A percentile compares a stretch with the other conserved stretches of the same genome.
phyloP scores from a whole-genome alignment of 345 rosid species.

The Acer saccharum region DNA sequence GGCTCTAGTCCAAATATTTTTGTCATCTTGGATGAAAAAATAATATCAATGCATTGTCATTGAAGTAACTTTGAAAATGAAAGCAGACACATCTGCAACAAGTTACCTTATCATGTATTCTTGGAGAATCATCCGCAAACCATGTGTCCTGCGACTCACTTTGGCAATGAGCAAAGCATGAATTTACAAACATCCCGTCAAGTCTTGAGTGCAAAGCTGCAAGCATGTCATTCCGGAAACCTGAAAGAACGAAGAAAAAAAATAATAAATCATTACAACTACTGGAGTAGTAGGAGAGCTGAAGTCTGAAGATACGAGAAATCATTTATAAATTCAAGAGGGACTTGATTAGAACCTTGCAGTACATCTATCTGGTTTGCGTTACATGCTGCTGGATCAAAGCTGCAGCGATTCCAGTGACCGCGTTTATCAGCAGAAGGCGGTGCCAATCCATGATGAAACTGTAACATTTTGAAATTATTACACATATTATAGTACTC shows the following conservation, averaged over 20 bases:
- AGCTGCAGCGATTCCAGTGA: constrained; percentile 77
- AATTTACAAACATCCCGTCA: constrained; percentile 86
- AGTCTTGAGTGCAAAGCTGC: constrained; percentile 44
- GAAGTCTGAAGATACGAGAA: background rate
- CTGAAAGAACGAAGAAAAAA: constrained; percentile 34
- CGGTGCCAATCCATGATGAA: constrained; percentile 82
- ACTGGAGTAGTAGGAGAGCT: background rate
- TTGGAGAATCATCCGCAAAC: constrained; percentile 76
- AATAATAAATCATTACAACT: background rate
- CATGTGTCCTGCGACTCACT: constrained; percentile 86
- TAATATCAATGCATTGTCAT: no score
- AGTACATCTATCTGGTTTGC: constrained; percentile 53
- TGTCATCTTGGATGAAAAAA: no score
- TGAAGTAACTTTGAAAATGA: no score
- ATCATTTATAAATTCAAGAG: background rate
- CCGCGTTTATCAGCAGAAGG: constrained; percentile 70
- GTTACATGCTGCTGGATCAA: constrained; percentile 54
- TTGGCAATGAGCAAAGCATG: constrained; percentile 98
- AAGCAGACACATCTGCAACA: background rate
- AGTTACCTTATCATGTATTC: constrained; percentile 64
- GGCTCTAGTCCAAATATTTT: background rate
- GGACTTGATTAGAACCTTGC: constrained; percentile 49
- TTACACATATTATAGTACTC: background rate
- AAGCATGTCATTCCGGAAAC: constrained; percentile 81
- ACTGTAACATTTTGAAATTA: constrained; percentile 40